phyloP scores from a whole-genome alignment of 2,329 filamentous ascomycete genomes.

The Phialophora macrospora region DNA sequence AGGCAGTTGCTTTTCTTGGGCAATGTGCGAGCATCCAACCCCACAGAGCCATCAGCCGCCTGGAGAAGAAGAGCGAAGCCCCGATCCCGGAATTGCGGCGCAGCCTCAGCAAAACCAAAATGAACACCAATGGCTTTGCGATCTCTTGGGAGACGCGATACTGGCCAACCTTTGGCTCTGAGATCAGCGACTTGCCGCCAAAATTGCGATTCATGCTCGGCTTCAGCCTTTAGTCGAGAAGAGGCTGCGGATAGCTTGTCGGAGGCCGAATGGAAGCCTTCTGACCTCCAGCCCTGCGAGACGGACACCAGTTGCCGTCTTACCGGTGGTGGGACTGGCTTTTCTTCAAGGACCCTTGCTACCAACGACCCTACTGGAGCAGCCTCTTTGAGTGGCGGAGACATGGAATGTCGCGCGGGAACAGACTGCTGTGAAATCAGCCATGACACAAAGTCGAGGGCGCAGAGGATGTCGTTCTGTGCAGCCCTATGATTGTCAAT shows the following conservation, averaged over 20 bases:
- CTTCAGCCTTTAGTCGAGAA: constrained; percentile 73
- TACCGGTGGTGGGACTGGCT: constrained; percentile 62
- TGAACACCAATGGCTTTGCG: constrained; percentile 78
- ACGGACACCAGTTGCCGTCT: constrained; percentile 59
- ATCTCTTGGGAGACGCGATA: constrained; percentile 77
- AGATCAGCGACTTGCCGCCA: constrained; percentile 86
- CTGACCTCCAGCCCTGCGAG: constrained; percentile 74
- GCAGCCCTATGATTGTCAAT: constrained; percentile 46
- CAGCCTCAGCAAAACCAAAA: constrained; percentile 83
- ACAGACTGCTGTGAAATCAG: constrained; percentile 81
- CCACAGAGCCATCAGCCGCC: constrained; percentile 73
- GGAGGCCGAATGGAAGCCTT: constrained; percentile 75
- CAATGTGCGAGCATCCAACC: constrained; percentile 65
- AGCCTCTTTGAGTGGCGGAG: constrained; percentile 69
- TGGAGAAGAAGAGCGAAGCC: constrained; percentile 82
- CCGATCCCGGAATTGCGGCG: constrained; percentile 64
- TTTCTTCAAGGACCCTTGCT: constrained; percentile 66
- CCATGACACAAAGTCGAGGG: constrained; percentile 82
- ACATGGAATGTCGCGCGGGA: constrained; percentile 72
- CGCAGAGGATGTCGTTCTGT: constrained; percentile 61
- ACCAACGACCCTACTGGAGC: constrained; percentile 77
- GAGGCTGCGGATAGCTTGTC: constrained; percentile 75
- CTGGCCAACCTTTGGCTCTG: constrained; percentile 81
- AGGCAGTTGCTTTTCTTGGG: constrained; percentile 63
- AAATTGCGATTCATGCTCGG: constrained; percentile 79